These are phyloP conservation scores for Irpex sp. DNA, from an alignment of 1,284 basidiomycete genomes.

Conservation along the genomic window DNA sequence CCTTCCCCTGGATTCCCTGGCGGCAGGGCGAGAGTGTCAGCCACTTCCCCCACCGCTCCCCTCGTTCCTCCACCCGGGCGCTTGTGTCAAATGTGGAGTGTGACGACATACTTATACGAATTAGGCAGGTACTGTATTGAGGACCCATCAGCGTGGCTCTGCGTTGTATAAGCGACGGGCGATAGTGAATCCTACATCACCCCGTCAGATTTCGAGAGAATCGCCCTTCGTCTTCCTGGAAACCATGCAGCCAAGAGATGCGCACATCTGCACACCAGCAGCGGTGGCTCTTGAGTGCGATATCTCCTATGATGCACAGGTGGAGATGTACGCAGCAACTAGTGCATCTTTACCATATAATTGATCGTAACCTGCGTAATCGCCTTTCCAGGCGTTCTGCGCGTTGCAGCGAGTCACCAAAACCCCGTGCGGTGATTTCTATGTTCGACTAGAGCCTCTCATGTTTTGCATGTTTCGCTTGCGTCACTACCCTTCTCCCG, in stretches of 20 bases:
- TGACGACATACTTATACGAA: constrained; percentile 9
- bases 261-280: background rate
- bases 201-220: background rate
- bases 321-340: background rate
- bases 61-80: constrained; percentile 1
- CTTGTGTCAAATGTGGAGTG: background rate
- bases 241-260: background rate
- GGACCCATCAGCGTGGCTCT: background rate
- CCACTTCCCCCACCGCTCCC: background rate
- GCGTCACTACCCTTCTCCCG: background rate
- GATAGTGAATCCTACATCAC: background rate
- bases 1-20: background rate
- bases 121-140: constrained; percentile 9
- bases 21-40: background rate
- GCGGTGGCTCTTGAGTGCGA: too few species aligned
- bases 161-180: background rate
- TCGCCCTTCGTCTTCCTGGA: background rate
- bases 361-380: background rate
- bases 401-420: background rate
- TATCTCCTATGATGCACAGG: background rate
- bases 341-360: background rate
- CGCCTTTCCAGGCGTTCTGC: background rate
- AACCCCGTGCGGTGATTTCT: too few species aligned
- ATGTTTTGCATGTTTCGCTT: background rate
- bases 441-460: too few species aligned